Percentiles rank a stretch among this genome's conserved stretches.
phyloP scores from a whole-genome alignment of 2,329 filamentous ascomycete species.

The Trichoderma arundinaceum region DNA sequence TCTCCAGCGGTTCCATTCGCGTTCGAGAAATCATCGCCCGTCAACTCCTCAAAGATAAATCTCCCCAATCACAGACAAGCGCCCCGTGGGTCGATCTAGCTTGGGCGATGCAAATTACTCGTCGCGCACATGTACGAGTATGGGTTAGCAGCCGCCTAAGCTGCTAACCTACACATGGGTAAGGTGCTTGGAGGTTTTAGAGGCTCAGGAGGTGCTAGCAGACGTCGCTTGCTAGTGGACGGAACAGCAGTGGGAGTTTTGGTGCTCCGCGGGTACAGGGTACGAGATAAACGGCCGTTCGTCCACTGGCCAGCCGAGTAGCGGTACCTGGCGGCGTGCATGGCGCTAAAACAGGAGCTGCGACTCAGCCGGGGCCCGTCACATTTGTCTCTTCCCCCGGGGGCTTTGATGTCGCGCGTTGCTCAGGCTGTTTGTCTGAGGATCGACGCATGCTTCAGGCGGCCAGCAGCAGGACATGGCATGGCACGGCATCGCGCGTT shows the following conservation, averaged over 20 bases:
- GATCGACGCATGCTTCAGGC: constrained; percentile 21
- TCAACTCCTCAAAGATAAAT: neutral
- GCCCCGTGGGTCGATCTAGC: neutral
- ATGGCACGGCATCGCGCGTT: no score
- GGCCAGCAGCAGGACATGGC: neutral
- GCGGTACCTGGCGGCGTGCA: constrained; percentile 11
- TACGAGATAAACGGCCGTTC: neutral
- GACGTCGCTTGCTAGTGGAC: neutral
- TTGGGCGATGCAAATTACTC: constrained; percentile 2
- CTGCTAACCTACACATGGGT: neutral
- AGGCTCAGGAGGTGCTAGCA: constrained; percentile 24
- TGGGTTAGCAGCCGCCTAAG: no score
- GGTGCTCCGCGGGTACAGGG: neutral
- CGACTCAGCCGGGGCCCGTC: constrained; percentile 15
- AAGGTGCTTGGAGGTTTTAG: neutral
- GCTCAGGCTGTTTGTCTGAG: neutral
- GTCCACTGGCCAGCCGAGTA: neutral
- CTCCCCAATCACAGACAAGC: constrained; percentile 5
- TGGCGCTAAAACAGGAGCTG: constrained; percentile 16
- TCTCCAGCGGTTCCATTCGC: constrained; percentile 7
- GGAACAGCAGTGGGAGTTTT: neutral
- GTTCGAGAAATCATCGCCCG: constrained; percentile 8
- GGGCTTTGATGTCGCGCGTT: constrained; percentile 8
- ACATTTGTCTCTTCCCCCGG: neutral
- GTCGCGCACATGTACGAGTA: no score